phyloP scores from a whole-genome alignment of 495 filamentous ascomycete species.

The Podospora pseudopauciseta region DNA sequence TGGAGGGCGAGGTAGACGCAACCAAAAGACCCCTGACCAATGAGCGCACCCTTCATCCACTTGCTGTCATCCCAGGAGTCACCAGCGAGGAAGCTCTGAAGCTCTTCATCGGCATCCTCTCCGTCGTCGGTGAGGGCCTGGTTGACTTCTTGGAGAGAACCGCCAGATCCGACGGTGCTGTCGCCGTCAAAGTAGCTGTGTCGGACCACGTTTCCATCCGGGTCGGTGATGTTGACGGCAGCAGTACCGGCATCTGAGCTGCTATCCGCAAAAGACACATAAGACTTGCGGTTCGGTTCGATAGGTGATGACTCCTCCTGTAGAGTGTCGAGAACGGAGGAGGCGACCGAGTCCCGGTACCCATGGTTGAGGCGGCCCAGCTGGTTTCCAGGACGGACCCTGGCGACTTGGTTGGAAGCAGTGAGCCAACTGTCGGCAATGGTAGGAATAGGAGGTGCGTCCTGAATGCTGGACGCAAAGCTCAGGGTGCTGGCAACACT shows the following conservation, averaged over 20 bases:
- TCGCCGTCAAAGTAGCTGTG: constrained; percentile 84
- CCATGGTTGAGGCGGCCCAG: constrained; percentile 42
- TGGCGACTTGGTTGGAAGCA: constrained; percentile 50
- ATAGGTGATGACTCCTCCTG: constrained; percentile 82
- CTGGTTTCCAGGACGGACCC: constrained; percentile 42
- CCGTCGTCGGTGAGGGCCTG: constrained; percentile 78
- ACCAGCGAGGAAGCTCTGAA: constrained; percentile 78
- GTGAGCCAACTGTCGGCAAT: constrained; percentile 93
- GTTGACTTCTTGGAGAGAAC: constrained; percentile 52
- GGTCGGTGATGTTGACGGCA: constrained; percentile 65
- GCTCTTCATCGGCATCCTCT: constrained; percentile 76
- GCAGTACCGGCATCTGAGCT: constrained; percentile 57
- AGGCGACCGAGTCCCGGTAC: constrained; percentile 83
- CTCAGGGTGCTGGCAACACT: constrained; percentile 93
- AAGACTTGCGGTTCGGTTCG: constrained; percentile 90
- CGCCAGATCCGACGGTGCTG: constrained; percentile 63
- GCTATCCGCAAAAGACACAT: constrained; percentile 86
- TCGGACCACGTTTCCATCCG: constrained; percentile 61
- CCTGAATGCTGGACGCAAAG: constrained; percentile 82
- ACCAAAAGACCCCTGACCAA: constrained; percentile 95
- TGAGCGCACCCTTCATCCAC: constrained; percentile 98
- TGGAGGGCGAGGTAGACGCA: constrained; percentile 97
- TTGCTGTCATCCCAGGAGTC: constrained; percentile 93
- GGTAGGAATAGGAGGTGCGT: constrained; percentile 89
- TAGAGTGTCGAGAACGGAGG: constrained; percentile 76